phyloP scores from a whole-genome alignment of 2,329 filamentous ascomycete species.

The Paecilomyces variotii region DNA sequence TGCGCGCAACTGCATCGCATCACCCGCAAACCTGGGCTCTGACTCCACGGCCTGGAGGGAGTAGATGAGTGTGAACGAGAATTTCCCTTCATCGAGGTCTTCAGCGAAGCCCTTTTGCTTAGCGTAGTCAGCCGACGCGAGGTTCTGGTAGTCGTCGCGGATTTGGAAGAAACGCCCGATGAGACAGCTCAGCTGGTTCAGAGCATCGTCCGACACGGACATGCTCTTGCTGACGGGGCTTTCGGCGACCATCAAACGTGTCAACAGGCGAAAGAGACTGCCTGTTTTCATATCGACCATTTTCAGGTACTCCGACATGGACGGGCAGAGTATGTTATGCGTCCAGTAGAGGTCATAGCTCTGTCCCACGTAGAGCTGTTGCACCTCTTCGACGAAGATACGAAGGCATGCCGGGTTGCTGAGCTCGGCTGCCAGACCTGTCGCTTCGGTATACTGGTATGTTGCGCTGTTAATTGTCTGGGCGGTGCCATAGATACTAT shows the following conservation, averaged over 20 bases:
- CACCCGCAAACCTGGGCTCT: too few species aligned
- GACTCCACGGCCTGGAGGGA: too few species aligned
- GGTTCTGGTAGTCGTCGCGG: constrained; percentile 17
- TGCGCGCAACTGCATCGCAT: too few species aligned
- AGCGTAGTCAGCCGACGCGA: constrained; percentile 17
- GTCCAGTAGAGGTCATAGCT: constrained; percentile 14
- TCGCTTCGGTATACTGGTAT: too few species aligned
- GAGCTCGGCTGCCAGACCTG: too few species aligned
- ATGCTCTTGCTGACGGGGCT: too few species aligned
- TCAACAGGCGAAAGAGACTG: constrained; percentile 13
- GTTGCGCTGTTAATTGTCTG: too few species aligned
- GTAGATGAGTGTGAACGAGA: too few species aligned
- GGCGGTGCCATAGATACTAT: too few species aligned
- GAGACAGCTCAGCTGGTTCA: neutral
- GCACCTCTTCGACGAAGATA: constrained; percentile 14
- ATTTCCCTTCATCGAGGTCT: constrained; percentile 35
- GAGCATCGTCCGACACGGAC: too few species aligned
- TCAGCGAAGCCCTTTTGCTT: constrained; percentile 31
- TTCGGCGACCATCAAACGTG: constrained; percentile 9
- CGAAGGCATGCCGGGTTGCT: too few species aligned
- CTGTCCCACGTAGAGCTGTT: constrained; percentile 11
- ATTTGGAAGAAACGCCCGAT: constrained; percentile 18
- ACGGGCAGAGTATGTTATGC: constrained; percentile 10
- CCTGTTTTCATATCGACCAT: constrained; percentile 20
- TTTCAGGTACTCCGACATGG: constrained; percentile 15